Evolutionary conservation across 352 stramenopile genomes (phyloP).

Genomic region (Phytophthora idaei): DNA sequence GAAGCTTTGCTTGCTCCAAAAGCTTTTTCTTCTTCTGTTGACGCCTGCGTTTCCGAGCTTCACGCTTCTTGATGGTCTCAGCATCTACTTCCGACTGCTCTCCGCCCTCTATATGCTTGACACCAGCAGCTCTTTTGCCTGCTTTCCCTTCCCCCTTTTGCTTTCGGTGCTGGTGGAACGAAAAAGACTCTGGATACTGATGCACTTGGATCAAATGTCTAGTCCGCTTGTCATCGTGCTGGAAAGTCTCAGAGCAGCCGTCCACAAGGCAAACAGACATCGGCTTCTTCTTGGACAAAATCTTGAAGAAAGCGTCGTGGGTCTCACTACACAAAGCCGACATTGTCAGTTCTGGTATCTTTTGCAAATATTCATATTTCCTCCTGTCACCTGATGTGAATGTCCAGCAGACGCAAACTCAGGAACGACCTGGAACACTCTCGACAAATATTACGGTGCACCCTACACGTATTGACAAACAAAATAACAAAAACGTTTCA

Average conservation of each 20-base stretch:
- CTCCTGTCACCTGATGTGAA: slow-evolving; percentile 46
- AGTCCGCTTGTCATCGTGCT: slow-evolving; percentile 56
- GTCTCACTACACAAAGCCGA: slow-evolving; percentile 43
- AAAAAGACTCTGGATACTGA: slow-evolving; percentile 48
- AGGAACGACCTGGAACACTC: slow-evolving; percentile 60
- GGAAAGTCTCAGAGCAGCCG: slow-evolving; percentile 50
- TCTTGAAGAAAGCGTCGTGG: slow-evolving; percentile 69
- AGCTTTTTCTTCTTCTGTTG: slow-evolving; percentile 40
- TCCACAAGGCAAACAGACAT: slow-evolving; percentile 68
- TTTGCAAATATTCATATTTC: not conserved
- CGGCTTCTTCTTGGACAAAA: slow-evolving; percentile 62
- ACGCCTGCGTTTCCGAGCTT: slow-evolving; percentile 38
- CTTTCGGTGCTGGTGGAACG: slow-evolving; percentile 38
- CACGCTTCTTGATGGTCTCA: slow-evolving; percentile 35
- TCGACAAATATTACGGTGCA: slow-evolving; percentile 50
- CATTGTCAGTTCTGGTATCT: not conserved
- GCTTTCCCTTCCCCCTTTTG: slow-evolving; percentile 8
- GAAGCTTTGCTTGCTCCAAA: slow-evolving; percentile 3
- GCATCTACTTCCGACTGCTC: slow-evolving; percentile 14
- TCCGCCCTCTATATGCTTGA: not conserved
- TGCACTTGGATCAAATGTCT: slow-evolving; percentile 51
- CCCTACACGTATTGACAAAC: slow-evolving; percentile 6
- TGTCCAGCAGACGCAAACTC: slow-evolving; percentile 54
- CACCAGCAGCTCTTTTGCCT: not conserved
- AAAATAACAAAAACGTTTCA: not conserved